Percentiles rank a stretch among this genome's conserved stretches.
These are phyloP conservation scores for Ganoderma leucocontextum DNA, from an alignment of 1,284 basidiomycete species.

Conservation along the genomic window DNA sequence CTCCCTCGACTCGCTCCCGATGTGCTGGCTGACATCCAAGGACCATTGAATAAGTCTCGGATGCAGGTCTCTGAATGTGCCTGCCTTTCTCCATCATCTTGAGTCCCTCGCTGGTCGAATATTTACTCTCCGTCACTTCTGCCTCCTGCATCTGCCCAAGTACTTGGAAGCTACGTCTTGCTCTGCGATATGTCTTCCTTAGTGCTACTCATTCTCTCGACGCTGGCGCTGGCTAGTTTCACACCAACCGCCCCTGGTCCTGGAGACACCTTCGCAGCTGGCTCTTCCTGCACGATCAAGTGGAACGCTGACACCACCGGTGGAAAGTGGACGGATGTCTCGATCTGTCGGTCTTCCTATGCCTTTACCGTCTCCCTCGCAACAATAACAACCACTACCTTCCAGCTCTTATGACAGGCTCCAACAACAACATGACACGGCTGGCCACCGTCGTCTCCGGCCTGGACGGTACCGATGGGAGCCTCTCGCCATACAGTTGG, in stretches of 20 bases:
- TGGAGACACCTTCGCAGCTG: constrained; percentile 45
- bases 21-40: background rate
- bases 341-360: constrained; percentile 43
- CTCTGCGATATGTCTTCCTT: constrained; percentile 21
- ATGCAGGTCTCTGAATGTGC: background rate
- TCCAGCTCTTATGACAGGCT: constrained; percentile 50
- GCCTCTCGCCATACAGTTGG: constrained; percentile 46
- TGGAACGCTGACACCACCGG: constrained; percentile 43
- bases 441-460: constrained; percentile 42
- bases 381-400: background rate
- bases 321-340: constrained; percentile 46
- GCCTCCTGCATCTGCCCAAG: background rate
- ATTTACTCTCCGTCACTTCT: background rate
- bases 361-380: background rate
- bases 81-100: background rate
- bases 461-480: constrained; percentile 47
- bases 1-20: background rate
- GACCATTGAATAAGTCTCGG: background rate
- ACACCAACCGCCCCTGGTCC: constrained; percentile 50
- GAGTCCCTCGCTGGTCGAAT: background rate
- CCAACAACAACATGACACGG: constrained; percentile 47
- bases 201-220: constrained; percentile 19
- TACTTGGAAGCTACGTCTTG: background rate
- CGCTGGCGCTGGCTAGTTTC: constrained; percentile 37
- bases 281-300: constrained; percentile 41